phyloP scores from a whole-genome alignment of 345 rosid species.

The Cochlearia excelsa region DNA sequence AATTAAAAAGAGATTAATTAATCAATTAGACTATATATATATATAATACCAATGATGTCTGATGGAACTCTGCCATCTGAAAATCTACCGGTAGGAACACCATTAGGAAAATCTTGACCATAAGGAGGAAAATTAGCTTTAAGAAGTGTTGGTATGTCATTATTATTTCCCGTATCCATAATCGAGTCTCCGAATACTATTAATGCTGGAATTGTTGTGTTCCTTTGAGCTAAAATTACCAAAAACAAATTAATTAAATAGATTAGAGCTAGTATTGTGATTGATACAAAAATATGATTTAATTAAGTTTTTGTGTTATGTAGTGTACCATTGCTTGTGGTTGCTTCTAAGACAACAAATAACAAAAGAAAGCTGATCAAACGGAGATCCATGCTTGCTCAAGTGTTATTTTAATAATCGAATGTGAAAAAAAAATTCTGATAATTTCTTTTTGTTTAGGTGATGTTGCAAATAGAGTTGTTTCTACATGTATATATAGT shows the following conservation, averaged over 20 bases:
- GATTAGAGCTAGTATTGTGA: not conserved
- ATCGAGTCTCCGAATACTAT: constrained; percentile 38
- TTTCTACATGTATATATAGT: not conserved
- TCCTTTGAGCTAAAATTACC: not conserved
- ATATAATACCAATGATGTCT: constrained; percentile 23
- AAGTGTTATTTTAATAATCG: not conserved
- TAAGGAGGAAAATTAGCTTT: constrained; percentile 26
- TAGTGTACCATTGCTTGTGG: constrained; percentile 16
- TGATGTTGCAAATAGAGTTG: constrained; percentile 10
- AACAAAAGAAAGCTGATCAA: constrained; percentile 3
- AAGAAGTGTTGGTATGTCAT: constrained; percentile 23
- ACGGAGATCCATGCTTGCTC: constrained; percentile 15
- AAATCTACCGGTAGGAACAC: constrained; percentile 30
- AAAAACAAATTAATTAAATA: not conserved
- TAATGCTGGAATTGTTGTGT: constrained; percentile 24
- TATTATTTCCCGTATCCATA: constrained; percentile 34
- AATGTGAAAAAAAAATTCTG: not conserved
- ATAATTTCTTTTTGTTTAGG: not conserved
- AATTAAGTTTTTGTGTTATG: not conserved
- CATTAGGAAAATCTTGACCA: constrained; percentile 21
- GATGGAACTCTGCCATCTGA: constrained; percentile 35
- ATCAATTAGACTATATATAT: not conserved
- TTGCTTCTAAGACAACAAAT: not conserved
- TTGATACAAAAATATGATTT: too few relatives aligned
- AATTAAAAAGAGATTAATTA: not conserved